phyloP scores from a whole-genome alignment of 192 early-diverging fungal species.

The Rhizophagus sp. region DNA sequence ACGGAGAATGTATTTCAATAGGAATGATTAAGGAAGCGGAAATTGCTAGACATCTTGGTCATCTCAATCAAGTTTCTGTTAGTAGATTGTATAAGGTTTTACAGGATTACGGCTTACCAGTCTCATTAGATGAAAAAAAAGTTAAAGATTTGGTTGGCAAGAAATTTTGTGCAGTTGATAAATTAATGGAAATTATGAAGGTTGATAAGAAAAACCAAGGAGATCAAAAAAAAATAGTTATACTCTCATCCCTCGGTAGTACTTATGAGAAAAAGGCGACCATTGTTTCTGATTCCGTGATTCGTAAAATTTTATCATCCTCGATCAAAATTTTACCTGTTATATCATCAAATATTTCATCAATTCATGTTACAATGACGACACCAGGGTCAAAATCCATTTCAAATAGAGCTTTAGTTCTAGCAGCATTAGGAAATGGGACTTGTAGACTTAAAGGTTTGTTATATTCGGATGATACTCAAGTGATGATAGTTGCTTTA shows the following conservation, averaged over 20 bases:
- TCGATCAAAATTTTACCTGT: conserved; percentile 70
- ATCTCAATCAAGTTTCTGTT: conserved; percentile 83
- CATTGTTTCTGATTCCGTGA: conserved; percentile 80
- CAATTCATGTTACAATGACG: conserved; percentile 56
- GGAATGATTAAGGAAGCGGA: conserved; percentile 96
- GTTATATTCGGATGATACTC: conserved; percentile 97
- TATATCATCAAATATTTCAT: conserved; percentile 31
- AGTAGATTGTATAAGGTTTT: conserved; percentile 84
- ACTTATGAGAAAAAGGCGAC: conserved; percentile 83
- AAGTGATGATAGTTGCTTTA: conserved; percentile 92
- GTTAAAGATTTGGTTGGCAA: conserved; percentile 64
- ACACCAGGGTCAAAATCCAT: conserved; percentile 97
- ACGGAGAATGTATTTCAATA: conserved; percentile 96
- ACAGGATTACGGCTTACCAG: conserved; percentile 83
- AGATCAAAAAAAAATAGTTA: conserved; percentile 85
- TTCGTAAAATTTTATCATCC: conserved; percentile 79
- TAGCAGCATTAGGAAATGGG: conserved; percentile 88
- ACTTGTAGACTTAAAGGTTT: conserved; percentile 81
- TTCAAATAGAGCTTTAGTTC: conserved; percentile 91
- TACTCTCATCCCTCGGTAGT: conserved; percentile 82
- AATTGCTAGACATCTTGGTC: conserved; percentile 84
- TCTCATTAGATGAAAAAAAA: conserved; percentile 79
- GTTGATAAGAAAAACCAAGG: conserved; percentile 98
- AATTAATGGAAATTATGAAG: conserved; percentile 86
- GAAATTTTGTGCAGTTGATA: conserved; percentile 71